Percentiles rank a stretch among this genome's conserved stretches.
Conservation (phyloP, 306 rosid species). For the Lupinus albus region DNA sequence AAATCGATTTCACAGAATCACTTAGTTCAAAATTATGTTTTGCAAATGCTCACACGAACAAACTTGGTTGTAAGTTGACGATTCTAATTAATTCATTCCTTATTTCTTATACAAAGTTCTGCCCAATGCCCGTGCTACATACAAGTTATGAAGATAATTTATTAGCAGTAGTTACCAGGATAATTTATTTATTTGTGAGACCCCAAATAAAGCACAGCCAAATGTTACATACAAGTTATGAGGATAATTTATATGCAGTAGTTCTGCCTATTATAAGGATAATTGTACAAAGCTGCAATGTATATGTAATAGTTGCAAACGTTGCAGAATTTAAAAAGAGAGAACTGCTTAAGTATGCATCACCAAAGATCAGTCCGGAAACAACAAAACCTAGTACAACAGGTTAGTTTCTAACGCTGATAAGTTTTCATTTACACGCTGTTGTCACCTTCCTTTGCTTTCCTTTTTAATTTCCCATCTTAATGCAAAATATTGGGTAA, state of each 20-base stretch:
- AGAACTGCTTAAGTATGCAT: slow-evolving; percentile 61
- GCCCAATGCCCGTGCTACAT: not conserved
- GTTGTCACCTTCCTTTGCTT: slow-evolving; percentile 19
- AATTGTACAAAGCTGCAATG: too few species aligned
- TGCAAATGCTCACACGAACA: too few species aligned
- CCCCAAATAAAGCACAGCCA: too few species aligned
- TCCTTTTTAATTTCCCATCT: slow-evolving; percentile 17
- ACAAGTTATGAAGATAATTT: slow-evolving; percentile 16
- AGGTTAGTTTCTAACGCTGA: slow-evolving; percentile 55
- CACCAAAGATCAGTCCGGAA: slow-evolving; percentile 64
- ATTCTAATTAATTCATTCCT: slow-evolving; percentile 10
- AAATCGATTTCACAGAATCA: too few species aligned
- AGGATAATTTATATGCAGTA: slow-evolving; percentile 25
- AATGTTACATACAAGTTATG: slow-evolving; percentile 6
- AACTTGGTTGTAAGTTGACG: not conserved
- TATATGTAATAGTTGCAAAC: slow-evolving; percentile 37
- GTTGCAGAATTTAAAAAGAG: slow-evolving; percentile 84
- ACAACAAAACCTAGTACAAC: slow-evolving; percentile 43
- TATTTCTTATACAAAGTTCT: slow-evolving; percentile 1
- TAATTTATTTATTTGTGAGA: too few species aligned
- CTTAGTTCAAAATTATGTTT: too few species aligned
- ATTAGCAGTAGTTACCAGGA: slow-evolving; percentile 35
- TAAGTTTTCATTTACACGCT: slow-evolving; percentile 12
- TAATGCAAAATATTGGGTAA: slow-evolving; percentile 23
- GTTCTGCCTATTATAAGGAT: too few species aligned